A percentile compares a stretch with the other conserved stretches of the same genome.
phyloP scores from a whole-genome alignment of 129 eudicot genomes.

The Chrysanthemum makinoi region DNA sequence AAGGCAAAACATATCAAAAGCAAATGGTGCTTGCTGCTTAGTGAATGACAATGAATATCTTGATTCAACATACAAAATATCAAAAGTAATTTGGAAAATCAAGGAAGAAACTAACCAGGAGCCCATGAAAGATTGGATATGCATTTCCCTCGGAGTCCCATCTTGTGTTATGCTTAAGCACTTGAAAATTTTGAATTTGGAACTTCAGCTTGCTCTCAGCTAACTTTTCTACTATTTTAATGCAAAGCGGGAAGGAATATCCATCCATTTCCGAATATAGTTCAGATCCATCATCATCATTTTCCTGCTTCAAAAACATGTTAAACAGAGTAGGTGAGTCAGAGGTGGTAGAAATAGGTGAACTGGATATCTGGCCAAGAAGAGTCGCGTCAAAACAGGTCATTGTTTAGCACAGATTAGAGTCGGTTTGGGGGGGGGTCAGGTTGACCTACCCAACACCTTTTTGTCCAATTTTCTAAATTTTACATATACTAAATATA shows the following conservation, averaged over 20 bases:
- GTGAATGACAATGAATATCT: neutral
- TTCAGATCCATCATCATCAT: slow-evolving; percentile 19
- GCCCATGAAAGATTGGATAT: slow-evolving; percentile 70
- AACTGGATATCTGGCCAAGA: neutral
- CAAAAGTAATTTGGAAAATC: neutral
- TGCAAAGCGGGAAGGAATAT: slow-evolving; percentile 71
- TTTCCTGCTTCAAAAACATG: slow-evolving; percentile 38
- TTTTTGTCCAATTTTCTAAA: neutral
- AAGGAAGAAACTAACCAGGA: slow-evolving; percentile 55
- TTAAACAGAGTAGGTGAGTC: slow-evolving; percentile 21
- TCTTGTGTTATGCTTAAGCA: slow-evolving; percentile 79
- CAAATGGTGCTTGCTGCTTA: slow-evolving; percentile 4
- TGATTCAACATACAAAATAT: neutral
- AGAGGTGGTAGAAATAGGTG: slow-evolving; percentile 5
- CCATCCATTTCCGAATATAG: slow-evolving; percentile 31
- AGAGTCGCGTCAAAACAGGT: neutral
- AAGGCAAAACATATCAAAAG: neutral
- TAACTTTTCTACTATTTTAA: slow-evolving; percentile 60
- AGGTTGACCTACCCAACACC: slow-evolving; percentile 12
- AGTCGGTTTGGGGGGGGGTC: neutral
- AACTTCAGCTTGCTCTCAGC: slow-evolving; percentile 50
- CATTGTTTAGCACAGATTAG: neutral
- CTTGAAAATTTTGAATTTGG: slow-evolving; percentile 71
- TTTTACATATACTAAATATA: neutral
- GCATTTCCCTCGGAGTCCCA: slow-evolving; percentile 68